Evolutionary conservation across 305 asterid genomes (phyloP).

Genomic region (Fraxinus baroniana): DNA sequence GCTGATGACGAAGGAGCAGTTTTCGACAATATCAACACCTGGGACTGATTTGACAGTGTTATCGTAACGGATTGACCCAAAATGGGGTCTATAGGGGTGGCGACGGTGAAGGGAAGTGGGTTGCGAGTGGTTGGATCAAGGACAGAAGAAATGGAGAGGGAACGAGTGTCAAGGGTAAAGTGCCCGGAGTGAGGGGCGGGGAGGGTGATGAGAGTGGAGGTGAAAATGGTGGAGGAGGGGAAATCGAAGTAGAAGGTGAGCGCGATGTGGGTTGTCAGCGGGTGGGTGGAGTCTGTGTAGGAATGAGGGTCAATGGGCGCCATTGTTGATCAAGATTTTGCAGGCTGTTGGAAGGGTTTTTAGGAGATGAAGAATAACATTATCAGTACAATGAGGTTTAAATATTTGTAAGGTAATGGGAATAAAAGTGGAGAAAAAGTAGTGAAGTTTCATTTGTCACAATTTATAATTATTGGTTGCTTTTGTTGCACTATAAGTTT

Average conservation of each 20-base stretch:
- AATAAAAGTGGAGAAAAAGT: background rate
- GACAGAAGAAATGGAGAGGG: conserved; percentile 60
- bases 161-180: conserved; percentile 73
- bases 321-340: conserved; percentile 34
- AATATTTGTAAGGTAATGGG: background rate
- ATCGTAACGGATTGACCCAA: conserved; percentile 62
- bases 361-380: background rate
- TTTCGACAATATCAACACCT: conserved; percentile 46
- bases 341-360: conserved; percentile 3
- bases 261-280: conserved; percentile 75
- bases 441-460: background rate
- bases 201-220: conserved; percentile 68
- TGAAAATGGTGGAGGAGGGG: conserved; percentile 67
- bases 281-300: conserved; percentile 78
- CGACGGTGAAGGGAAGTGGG: conserved; percentile 57
- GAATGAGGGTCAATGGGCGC: conserved; percentile 91
- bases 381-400: background rate
- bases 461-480: background rate
- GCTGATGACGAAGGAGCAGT: conserved; percentile 71
- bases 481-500: background rate
- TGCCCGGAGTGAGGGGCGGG: conserved; percentile 62
- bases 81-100: conserved; percentile 47
- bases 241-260: conserved; percentile 78
- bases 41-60: conserved; percentile 58
- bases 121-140: conserved; percentile 54